These are phyloP conservation scores for Melastoma malabathricum DNA, from an alignment of 345 rosid genomes.

Conservation along the genomic window DNA sequence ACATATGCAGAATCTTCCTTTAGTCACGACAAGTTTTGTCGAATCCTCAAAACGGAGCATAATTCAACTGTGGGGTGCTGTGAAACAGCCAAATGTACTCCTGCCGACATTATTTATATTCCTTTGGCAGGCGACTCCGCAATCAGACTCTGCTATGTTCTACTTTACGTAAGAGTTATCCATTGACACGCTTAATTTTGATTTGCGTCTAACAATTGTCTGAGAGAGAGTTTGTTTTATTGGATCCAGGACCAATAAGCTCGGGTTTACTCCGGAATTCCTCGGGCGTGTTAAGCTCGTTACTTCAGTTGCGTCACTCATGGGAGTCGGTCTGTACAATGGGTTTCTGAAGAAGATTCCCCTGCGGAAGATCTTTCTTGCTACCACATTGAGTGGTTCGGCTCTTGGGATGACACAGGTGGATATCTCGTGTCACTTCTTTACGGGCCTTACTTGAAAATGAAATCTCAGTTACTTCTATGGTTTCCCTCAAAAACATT, in stretches of 20 bases:
- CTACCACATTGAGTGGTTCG: conserved; percentile 57
- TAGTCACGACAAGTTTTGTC: conserved; percentile 34
- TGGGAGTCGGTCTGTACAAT: conserved; percentile 85
- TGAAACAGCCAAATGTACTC: conserved; percentile 67
- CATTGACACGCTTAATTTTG: background rate
- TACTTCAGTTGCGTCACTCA: conserved; percentile 78
- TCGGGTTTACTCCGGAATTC: conserved; percentile 93
- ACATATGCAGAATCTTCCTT: conserved; percentile 19
- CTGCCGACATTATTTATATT: conserved; percentile 80
- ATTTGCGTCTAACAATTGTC: background rate
- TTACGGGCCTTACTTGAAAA: background rate
- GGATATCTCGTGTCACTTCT: conserved; percentile 10
- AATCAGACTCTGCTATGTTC: conserved; percentile 95
- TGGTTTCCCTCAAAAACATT: background rate
- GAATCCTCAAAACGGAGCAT: conserved; percentile 56
- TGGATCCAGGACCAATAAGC: conserved; percentile 70
- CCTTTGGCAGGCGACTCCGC: conserved; percentile 99
- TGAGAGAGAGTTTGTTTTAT: background rate
- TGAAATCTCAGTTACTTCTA: background rate
- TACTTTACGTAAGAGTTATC: conserved; percentile 65
- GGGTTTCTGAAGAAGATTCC: conserved; percentile 81
- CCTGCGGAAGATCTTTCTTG: conserved; percentile 65
- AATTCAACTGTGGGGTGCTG: conserved; percentile 58
- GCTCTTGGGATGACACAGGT: conserved; percentile 97
- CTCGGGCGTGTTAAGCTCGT: conserved; percentile 88